phyloP scores from a whole-genome alignment of 2,329 filamentous ascomycete species.

The Penicillium sp. region DNA sequence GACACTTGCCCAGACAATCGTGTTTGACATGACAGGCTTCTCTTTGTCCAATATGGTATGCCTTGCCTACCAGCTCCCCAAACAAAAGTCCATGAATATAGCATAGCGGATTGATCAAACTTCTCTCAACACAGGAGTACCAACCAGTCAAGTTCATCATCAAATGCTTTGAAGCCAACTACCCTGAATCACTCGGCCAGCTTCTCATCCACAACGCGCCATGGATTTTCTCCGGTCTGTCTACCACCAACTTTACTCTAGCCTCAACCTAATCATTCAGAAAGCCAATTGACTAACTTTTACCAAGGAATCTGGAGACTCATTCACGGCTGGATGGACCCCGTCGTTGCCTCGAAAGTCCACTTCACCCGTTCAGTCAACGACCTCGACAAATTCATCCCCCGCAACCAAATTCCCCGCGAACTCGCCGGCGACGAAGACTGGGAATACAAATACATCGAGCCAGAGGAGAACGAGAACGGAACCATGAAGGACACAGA shows the following conservation, averaged over 20 bases:
- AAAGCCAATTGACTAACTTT: slow-evolving; percentile 4
- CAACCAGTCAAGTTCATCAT: slow-evolving; percentile 97
- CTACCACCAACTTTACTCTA: background rate
- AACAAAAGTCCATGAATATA: background rate
- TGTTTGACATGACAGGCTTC: slow-evolving; percentile 94
- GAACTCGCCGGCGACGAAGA: slow-evolving; percentile 82
- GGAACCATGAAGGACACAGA: slow-evolving; percentile 66
- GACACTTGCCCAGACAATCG: slow-evolving; percentile 63
- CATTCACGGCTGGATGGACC: slow-evolving; percentile 90
- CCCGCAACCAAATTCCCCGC: slow-evolving; percentile 67
- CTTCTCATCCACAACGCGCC: slow-evolving; percentile 92
- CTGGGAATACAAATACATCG: slow-evolving; percentile 78
- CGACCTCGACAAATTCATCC: slow-evolving; percentile 76
- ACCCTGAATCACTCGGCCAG: slow-evolving; percentile 84
- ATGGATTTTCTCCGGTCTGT: slow-evolving; percentile 85
- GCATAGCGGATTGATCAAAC: background rate
- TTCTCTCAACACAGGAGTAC: slow-evolving; percentile 63
- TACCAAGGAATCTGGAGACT: slow-evolving; percentile 80
- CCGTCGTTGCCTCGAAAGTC: slow-evolving; percentile 88
- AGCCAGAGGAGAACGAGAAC: slow-evolving; percentile 76
- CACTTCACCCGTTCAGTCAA: slow-evolving; percentile 80
- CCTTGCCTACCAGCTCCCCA: background rate
- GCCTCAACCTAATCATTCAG: background rate
- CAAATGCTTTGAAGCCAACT: slow-evolving; percentile 97
- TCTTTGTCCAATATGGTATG: slow-evolving; percentile 86